Evolutionary conservation across 176 grass and related monocot genomes (phyloP), one percentile per base, ranked within the genome.

Genomic region (Tuctoria greenei): DNA sequence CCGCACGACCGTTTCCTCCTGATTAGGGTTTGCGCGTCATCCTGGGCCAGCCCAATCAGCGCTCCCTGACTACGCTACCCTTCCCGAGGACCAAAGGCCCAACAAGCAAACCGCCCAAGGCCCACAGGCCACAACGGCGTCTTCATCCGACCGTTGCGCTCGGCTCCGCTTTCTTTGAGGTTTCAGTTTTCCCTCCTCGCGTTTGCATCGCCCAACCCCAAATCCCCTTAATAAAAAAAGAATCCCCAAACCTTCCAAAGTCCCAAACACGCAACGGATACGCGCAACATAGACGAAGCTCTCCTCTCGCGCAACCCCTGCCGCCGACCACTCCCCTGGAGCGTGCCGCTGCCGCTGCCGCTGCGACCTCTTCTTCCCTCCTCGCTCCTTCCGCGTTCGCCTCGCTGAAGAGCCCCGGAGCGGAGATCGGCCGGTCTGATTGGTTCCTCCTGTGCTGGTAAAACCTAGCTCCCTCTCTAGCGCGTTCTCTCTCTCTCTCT

Each of bases 131-230:
- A 31, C 21, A 56, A 56, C 55, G 23, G 23, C 23, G 13, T 58
- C 23, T 26, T 25, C 78, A 87, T 82, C 85, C 25, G 85, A 87
- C 85, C 80, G 85, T 87, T 87, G 85, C 42, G n/a, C 58, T 12
- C 36, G 18, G 18, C 5, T 37, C 36, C 24, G 13, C 7, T 17
- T 10, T 13, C 38, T 24, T 4, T 14, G 7, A 4, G 47, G 5
- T 4, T 4, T 14, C 11, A 4, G 47, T 5, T 4, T 17, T 6
- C 9, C 14, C 49, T 2, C 6, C 36, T 7, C 1, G 37, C n/a
- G n/a, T n/a, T n/a, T n/a, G n/a, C 9, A 45, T 9, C 49, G 28
- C 62, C 8, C 36, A 2, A n/a, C 1, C 51, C 7, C 1, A 10
- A 21, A 1, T 54, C 20, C 5, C 5, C 31, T 31, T 31, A 3